Conservation (phyloP, 192 early-diverging fungal species). For the Ambispora gerdemannii region DNA sequence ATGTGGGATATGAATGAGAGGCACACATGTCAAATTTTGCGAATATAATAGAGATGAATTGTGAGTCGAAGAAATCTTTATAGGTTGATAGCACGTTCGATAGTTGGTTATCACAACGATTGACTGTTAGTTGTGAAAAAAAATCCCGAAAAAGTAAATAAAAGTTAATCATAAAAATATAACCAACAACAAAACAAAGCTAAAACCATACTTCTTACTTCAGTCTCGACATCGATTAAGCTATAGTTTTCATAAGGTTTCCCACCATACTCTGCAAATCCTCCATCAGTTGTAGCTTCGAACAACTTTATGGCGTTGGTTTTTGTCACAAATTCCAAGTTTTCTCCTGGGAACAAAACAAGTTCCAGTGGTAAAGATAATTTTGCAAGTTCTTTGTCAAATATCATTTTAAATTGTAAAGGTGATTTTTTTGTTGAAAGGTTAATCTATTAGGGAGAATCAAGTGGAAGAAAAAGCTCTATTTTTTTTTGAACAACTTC, state of each 20-base stretch:
- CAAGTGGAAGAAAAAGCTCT: no score
- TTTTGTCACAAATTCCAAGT: conserved; percentile 2
- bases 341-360: conserved; percentile 24
- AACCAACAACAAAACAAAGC: not conserved
- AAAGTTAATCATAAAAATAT: not conserved
- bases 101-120: conserved; percentile 25
- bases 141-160: not conserved
- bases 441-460: no score
- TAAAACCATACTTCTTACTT: conserved; percentile 16
- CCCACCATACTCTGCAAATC: conserved; percentile 17
- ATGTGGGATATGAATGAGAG: conserved; percentile 20
- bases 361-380: conserved; percentile 19
- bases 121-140: not conserved
- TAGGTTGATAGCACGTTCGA: conserved; percentile 25
- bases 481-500: no score
- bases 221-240: not conserved
- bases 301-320: conserved; percentile 22
- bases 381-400: conserved; percentile 3
- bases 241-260: not conserved
- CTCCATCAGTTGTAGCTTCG: conserved; percentile 21
- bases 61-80: conserved; percentile 5
- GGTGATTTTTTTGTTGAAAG: no score
- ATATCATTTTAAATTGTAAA: not conserved
- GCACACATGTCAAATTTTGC: not conserved
- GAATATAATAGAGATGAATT: not conserved